Base-by-base conservation (phyloP, 805 yeast species). In the Pichia cabralensis region DNA sequence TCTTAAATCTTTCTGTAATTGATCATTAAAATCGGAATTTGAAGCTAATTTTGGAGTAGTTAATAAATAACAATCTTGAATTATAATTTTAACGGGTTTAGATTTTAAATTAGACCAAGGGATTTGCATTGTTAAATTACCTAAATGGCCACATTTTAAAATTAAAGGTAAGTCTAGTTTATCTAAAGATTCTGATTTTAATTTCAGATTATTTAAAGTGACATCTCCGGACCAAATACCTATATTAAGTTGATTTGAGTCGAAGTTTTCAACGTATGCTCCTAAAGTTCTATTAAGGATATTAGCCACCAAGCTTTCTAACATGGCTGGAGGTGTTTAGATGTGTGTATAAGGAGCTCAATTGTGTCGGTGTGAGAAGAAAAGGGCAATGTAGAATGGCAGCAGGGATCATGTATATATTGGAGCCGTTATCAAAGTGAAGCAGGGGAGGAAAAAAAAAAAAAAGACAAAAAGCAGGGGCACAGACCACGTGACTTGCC, bases 211-310 rank as follows among this genome's bases (percentile, higher is more conserved):
- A 42, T 68, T 69, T 35, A 92, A 64, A 53, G 83, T 83, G 21
- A 88, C 97, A 63, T 92, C 97, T 24, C 99, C 99, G 49, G 86
- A 75, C 95, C 97, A 88, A 22, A 92, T 86, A 5, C 97, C 98
- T 36, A 92, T 88, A 48, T 92, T 88, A 49, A 92, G 63, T 52
- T 92, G 96, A 46, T 82, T 83, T 13, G 97, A 86, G 60, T 92
- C 98, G 56, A 92, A 92, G 58, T 94, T 83, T 60, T 94, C 95
- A 31, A 89, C 86, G 55, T 86, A 85, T 21, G 74, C 65, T 2
- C 85, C 85, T 47, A 77, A 53, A 39, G 76, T 66, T 43, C 80
- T 52, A 51, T 77, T 77, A 40, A 77, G 62, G 26, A 77, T 61
- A 28, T 69, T 67, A 12, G 84, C 82, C 11, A 74, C 82, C 16